Evolutionary conservation across 345 rosid genomes (phyloP).

Genomic region (Erodium maritimum): DNA sequence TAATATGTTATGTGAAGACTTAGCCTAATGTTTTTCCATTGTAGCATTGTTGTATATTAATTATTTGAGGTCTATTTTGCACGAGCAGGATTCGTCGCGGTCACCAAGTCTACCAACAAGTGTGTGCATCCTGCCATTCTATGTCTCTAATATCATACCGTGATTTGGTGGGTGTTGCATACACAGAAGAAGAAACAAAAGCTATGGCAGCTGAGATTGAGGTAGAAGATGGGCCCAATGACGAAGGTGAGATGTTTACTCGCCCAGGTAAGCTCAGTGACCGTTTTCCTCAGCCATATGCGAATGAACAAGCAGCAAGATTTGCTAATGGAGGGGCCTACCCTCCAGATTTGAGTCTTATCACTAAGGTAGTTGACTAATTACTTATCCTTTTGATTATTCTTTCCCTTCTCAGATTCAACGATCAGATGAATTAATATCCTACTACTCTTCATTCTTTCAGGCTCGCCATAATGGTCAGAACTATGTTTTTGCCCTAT

Average conservation of each 20-base stretch:
- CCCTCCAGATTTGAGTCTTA: slow-evolving; percentile 98
- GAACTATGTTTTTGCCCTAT: slow-evolving; percentile 89
- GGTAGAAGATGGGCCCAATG: slow-evolving; percentile 97
- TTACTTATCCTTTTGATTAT: slow-evolving; percentile 4
- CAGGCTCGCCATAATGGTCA: slow-evolving; percentile 99
- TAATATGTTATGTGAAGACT: too few species aligned
- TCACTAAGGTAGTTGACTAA: slow-evolving; percentile 63
- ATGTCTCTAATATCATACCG: slow-evolving; percentile 92
- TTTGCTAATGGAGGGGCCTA: slow-evolving; percentile 99
- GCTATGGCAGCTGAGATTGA: slow-evolving; percentile 99
- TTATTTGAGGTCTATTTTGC: slow-evolving; percentile 11
- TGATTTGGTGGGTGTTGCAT: slow-evolving; percentile 95
- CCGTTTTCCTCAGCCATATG: slow-evolving; percentile 85
- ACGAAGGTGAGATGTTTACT: slow-evolving; percentile 97
- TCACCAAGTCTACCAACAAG: slow-evolving; percentile 94
- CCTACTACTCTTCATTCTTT: slow-evolving; percentile 11
- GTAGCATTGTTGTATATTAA: not conserved
- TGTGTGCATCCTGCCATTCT: slow-evolving; percentile 98
- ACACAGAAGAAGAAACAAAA: slow-evolving; percentile 93
- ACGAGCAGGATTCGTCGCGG: slow-evolving; percentile 92
- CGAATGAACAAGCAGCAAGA: slow-evolving; percentile 93
- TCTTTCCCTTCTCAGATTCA: not conserved
- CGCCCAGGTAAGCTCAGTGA: slow-evolving; percentile 99
- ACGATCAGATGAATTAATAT: not conserved
- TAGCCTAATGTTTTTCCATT: not conserved